A percentile compares a stretch with the other conserved stretches of the same genome.
Evolutionary conservation across 805 yeast species (phyloP).

Genomic region (Lachancea fermentati): DNA sequence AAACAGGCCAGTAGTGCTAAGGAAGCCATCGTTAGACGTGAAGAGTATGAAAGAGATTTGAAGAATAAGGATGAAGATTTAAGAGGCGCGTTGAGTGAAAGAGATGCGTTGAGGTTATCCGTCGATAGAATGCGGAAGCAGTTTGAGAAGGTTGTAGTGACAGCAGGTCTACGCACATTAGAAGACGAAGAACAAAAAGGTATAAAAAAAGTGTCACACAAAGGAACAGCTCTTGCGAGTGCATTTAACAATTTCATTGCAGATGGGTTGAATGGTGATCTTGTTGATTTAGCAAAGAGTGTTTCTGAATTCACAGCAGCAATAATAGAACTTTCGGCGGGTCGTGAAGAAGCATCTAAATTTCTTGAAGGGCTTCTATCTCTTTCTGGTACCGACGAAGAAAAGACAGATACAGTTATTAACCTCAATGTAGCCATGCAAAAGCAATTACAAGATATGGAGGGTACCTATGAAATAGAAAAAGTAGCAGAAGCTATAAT

Average conservation of each 20-base stretch:
- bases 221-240: conserved; percentile 75
- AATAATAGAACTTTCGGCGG: conserved; percentile 55
- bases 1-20: conserved; percentile 86
- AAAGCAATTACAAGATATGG: conserved; percentile 52
- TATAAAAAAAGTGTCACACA: conserved; percentile 41
- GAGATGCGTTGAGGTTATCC: background rate
- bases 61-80: background rate
- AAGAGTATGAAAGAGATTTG: conserved; percentile 34
- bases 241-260: conserved; percentile 70
- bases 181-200: background rate
- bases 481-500: conserved; percentile 69
- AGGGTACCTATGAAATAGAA: conserved; percentile 67
- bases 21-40: conserved; percentile 80
- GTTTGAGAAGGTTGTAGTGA: too few relatives aligned
- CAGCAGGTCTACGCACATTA: too few relatives aligned
- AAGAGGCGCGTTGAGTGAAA: background rate
- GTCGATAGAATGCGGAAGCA: too few relatives aligned
- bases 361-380: conserved; percentile 59
- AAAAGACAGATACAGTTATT: conserved; percentile 70
- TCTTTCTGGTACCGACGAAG: conserved; percentile 50
- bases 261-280: conserved; percentile 67
- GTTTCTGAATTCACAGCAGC: conserved; percentile 59
- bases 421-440: conserved; percentile 72
- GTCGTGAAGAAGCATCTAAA: conserved; percentile 60
- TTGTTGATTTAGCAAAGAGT: conserved; percentile 51